These are phyloP conservation scores for Closterium sp. DNA, from an alignment of 139 green algal species.

Conservation along the genomic window DNA sequence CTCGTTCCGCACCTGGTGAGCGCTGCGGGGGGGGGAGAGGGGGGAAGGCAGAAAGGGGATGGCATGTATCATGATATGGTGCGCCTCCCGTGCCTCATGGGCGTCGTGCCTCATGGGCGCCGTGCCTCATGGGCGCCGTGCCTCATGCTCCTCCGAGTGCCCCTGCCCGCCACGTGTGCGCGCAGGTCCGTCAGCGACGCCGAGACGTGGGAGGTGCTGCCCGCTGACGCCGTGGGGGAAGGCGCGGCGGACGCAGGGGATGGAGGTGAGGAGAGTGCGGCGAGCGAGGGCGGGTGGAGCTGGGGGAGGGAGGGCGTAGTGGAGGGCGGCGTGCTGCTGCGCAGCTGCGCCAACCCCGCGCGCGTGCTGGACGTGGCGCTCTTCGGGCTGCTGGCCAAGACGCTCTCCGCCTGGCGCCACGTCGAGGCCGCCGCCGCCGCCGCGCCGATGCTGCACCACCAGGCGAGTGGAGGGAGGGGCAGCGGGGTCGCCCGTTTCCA, in stretches of 20 bases:
- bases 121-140: too few relatives aligned
- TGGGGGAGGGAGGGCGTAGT: background rate
- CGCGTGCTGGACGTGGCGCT: background rate
- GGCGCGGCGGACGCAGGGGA: background rate
- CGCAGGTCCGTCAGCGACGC: background rate
- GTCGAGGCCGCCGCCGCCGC: background rate
- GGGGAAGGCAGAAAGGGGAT: background rate
- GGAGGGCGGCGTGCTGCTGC: slow-evolving; percentile 2
- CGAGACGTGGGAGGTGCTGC: background rate
- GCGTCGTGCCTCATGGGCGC: too few relatives aligned
- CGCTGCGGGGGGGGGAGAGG: too few relatives aligned
- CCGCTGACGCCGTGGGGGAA: background rate
- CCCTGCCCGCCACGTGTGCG: background rate
- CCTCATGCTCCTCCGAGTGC: too few relatives aligned
- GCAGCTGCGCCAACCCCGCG: background rate
- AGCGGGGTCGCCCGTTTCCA: too few relatives aligned
- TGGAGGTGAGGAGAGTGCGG: background rate
- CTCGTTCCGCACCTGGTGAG: background rate
- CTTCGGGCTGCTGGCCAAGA: background rate
- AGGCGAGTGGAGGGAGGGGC: background rate
- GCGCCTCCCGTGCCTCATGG: too few relatives aligned
- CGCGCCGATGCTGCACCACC: background rate
- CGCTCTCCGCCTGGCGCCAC: background rate
- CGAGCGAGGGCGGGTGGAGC: background rate
- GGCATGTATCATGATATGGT: too few relatives aligned